phyloP scores from a whole-genome alignment of 2,329 filamentous ascomycete genomes.

The Celoporthe dispersa region DNA sequence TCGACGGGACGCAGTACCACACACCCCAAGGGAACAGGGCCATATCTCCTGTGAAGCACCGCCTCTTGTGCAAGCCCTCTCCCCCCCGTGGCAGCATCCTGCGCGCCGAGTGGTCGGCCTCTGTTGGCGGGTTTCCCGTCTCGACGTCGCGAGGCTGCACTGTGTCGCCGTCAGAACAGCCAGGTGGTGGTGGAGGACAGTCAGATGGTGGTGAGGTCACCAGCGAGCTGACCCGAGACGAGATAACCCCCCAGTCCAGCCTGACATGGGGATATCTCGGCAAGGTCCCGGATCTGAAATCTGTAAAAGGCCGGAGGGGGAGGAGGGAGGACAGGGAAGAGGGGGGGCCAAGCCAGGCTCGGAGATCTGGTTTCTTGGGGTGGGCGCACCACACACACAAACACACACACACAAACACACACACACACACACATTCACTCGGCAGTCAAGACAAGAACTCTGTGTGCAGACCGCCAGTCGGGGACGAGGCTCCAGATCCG shows the following conservation, averaged over 20 bases:
- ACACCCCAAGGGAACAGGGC: conserved; percentile 1
- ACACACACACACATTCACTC: no score
- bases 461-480: background rate
- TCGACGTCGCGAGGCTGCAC: background rate
- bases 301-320: background rate
- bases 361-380: background rate
- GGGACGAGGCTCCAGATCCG: conserved; percentile 1
- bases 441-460: background rate
- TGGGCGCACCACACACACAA: background rate
- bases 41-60: background rate
- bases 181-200: background rate
- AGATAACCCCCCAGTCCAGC: background rate
- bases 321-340: no score
- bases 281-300: background rate
- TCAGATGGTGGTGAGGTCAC: background rate
- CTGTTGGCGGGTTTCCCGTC: background rate
- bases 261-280: conserved; percentile 5
- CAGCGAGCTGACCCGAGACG: background rate
- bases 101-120: conserved; percentile 20
- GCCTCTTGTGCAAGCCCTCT: background rate
- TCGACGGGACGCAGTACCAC: background rate
- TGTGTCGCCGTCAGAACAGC: background rate
- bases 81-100: conserved; percentile 20
- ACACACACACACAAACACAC: no score
- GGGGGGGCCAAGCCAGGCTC: background rate